Base-by-base conservation (phyloP, 2,329 filamentous ascomycete species). In the Cladophialophora carrionii region DNA sequence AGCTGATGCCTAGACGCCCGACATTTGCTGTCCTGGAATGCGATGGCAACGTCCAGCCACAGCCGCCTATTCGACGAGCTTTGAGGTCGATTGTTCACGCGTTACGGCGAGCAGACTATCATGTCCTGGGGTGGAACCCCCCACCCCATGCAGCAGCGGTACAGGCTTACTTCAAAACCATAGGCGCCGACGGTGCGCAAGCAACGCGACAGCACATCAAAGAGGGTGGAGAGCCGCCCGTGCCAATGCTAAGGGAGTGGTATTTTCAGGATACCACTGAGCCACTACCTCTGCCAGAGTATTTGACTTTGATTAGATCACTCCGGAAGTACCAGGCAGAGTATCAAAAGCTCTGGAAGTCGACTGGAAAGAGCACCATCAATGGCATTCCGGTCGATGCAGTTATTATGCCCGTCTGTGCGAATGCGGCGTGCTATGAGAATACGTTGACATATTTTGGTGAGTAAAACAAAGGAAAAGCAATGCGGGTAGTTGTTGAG, bases 121-220 rank as follows among this genome's bases (percentile, higher is more conserved):
- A 85, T 37, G 62, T 87, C 0, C 70, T 69, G 10, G 68, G 68
- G 14, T 70, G 68, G 48, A 61, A 69, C 3, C 71, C 71, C n/a
- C 34, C 71, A 54, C 24, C 53, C n/a, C 66, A 68, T 22, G 64
- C 61, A 29, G 24, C 34, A 24, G 57, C 54, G 9, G 64, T 68
- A n/a, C 57, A 67, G 54, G 61, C 26, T 14, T 63, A 64, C 32
- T 74, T 74, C 59, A 60, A 43, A 41, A 68, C 74, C 5, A 72
- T 72, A 8, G 84, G 82, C 0, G 85, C 79, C 0, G 87, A 89
- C 59, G 87, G 87, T 4, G 82, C 85, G 17, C 85, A 88, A 67
- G 87, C 89, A 66, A 84, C 89, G 46, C 79, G 82, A 4, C 77
- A 78, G 2, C 85, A 85, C 37, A 75, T 89, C 0, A 72, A 74